Percentiles rank a stretch among this genome's conserved stretches.
phyloP scores from a whole-genome alignment of 1,284 basidiomycete genomes.

The Melampsora americana region DNA sequence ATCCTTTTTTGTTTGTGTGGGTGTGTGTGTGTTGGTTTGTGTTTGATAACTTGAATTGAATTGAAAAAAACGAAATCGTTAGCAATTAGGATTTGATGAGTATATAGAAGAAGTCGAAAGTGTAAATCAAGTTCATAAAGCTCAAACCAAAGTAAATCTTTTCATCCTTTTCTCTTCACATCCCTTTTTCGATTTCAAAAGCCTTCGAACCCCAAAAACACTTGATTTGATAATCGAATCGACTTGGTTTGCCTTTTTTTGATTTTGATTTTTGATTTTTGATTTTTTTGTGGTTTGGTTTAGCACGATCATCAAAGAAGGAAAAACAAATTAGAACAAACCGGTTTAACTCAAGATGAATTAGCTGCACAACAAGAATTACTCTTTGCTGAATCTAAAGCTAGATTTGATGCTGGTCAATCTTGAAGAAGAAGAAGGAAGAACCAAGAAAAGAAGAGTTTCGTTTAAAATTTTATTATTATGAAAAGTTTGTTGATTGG shows the following conservation, averaged over 20 bases:
- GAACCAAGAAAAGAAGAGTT: background rate
- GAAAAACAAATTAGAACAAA: slow-evolving; percentile 53
- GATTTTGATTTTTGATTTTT: background rate
- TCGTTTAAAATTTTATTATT: too few relatives aligned
- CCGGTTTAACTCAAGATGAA: slow-evolving; percentile 87
- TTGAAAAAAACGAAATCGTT: slow-evolving; percentile 16
- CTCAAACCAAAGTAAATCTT: slow-evolving; percentile 70
- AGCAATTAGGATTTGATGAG: slow-evolving; percentile 83
- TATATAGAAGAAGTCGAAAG: slow-evolving; percentile 84
- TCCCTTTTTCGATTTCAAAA: too few relatives aligned
- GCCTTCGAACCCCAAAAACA: too few relatives aligned
- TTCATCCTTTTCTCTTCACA: background rate
- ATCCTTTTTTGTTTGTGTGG: background rate
- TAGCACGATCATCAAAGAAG: slow-evolving; percentile 41
- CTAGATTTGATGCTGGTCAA: slow-evolving; percentile 57
- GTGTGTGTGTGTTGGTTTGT: too few relatives aligned
- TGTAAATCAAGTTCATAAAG: slow-evolving; percentile 90
- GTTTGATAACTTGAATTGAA: too few relatives aligned
- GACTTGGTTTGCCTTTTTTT: too few relatives aligned
- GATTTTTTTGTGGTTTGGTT: background rate
- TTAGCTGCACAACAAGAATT: slow-evolving; percentile 80
- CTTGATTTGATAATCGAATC: too few relatives aligned
- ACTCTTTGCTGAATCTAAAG: slow-evolving; percentile 80
- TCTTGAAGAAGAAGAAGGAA: slow-evolving; percentile 11
- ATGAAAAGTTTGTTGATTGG: too few relatives aligned